Base-by-base conservation (phyloP, 2,329 filamentous ascomycete species). In the Verticillium klebahnii region DNA sequence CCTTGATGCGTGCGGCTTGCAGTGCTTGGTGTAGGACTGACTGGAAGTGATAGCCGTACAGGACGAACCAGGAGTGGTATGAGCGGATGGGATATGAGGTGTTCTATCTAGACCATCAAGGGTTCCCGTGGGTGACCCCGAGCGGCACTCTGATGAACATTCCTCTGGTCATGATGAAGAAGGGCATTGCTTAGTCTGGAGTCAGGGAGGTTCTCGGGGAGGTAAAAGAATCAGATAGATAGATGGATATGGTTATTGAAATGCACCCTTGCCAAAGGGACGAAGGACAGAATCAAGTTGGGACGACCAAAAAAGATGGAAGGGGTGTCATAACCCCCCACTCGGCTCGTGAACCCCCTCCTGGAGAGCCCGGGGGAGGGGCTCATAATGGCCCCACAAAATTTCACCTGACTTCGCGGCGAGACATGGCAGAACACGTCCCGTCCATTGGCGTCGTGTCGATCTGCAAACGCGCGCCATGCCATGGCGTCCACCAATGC, bases 51-150 rank as follows among this genome's bases (percentile, higher is more conserved):
- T 65, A 52, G 45, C 45, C 45, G 45, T 52, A 23, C 19, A 52
- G 23, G 8, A 52, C 67, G 5, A 74, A 69, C 56, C 62, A 73
- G 63, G 70, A 69, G 32, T 74, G 72, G 73, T 75, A 73, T 61
- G 29, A 52, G 29, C 58, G 66, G 19, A 71, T 71, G 63, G 71
- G 69, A 0, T 75, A 74, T 50, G 45, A 60, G 36, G 39, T 65
- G 6, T 60, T 70, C 56, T 61, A 40, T 11, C 39, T 34, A 17
- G 56, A 62, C 12, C 61, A 67, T 7, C 62, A 61, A 9, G 63
- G 61, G 8, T 72, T 70, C 61, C 34, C 37, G 17, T 68, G 64
- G 66, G 39, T 34, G 9, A 39, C 66, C 57, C 61, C 64, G 4
- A 17, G 67, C 62, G 9, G 67, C 64, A 0, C 36, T 63, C 25